Conservation (phyloP, 1,139 yeast genomes). For the Candida smagusa region DNA sequence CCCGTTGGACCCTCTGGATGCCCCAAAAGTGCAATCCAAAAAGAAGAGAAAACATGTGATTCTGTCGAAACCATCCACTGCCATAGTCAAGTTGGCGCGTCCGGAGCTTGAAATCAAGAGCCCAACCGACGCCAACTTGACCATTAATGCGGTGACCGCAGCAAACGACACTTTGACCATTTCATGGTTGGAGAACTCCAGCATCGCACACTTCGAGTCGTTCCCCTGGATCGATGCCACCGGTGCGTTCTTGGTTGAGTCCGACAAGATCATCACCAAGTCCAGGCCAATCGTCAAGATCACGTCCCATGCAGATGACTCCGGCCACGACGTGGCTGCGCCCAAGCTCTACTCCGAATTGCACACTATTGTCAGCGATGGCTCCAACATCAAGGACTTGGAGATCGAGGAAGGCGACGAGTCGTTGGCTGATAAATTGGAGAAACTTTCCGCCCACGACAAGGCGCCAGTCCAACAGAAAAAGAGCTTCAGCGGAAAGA, state of each 20-base stretch:
- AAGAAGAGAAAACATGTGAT: constrained; percentile 36
- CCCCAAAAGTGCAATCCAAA: constrained; percentile 20
- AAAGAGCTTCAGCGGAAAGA: constrained; percentile 33
- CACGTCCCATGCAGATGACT: constrained; percentile 33
- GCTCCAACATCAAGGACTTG: constrained; percentile 58
- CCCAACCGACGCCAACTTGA: constrained; percentile 33
- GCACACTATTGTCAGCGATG: constrained; percentile 61
- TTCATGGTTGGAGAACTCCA: constrained; percentile 74
- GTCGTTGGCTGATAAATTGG: constrained; percentile 61
- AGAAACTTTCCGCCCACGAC: constrained; percentile 35
- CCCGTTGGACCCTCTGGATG: constrained; percentile 33
- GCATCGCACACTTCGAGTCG: constrained; percentile 61
- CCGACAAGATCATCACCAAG: constrained; percentile 34
- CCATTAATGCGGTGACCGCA: constrained; percentile 38
- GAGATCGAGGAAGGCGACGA: constrained; percentile 26
- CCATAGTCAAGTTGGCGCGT: constrained; percentile 42
- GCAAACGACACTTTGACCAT: constrained; percentile 41
- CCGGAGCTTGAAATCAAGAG: constrained; percentile 37
- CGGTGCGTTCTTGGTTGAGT: constrained; percentile 20
- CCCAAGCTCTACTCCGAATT: constrained; percentile 67
- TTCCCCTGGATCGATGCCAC: constrained; percentile 50
- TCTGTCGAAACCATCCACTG: constrained; percentile 49
- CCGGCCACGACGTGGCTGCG: constrained; percentile 73
- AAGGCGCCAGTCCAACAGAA: constrained; percentile 14
- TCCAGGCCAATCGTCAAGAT: constrained; percentile 33